These are phyloP conservation scores for Lippia alba DNA, from an alignment of 305 asterid species.

Conservation along the genomic window DNA sequence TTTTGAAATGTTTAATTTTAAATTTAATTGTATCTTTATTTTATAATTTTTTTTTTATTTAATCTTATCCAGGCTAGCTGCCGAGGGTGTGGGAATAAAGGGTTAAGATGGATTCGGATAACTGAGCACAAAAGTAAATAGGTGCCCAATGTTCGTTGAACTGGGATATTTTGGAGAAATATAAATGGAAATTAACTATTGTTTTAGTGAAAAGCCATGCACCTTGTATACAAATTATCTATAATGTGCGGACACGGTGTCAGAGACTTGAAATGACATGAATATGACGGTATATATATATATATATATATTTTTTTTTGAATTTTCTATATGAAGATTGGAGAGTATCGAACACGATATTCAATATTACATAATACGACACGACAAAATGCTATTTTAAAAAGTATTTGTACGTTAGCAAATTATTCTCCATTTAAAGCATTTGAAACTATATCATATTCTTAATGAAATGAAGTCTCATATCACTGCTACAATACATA, in stretches of 20 bases:
- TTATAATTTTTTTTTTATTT: not conserved
- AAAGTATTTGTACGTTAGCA: too few species aligned
- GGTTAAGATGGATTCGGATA: constrained; percentile 32
- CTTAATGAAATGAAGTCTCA: not conserved
- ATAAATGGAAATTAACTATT: constrained; percentile 12
- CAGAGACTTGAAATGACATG: too few species aligned
- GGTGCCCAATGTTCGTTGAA: not conserved
- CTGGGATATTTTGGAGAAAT: constrained; percentile 21
- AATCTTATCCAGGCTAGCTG: not conserved
- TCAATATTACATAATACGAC: too few species aligned
- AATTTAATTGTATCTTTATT: too few species aligned
- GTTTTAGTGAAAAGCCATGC: constrained; percentile 29
- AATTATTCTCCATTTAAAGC: constrained; percentile 1
- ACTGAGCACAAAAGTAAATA: constrained; percentile 18
- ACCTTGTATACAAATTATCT: constrained; percentile 12
- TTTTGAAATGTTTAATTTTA: too few species aligned
- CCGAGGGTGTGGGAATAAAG: constrained; percentile 35
- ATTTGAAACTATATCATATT: not conserved
- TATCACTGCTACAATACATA: too few species aligned
- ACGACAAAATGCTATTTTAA: too few species aligned
- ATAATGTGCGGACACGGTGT: too few species aligned
- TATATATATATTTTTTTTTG: too few species aligned
- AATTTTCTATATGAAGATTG: too few species aligned
- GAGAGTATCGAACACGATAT: too few species aligned
- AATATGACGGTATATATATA: too few species aligned